These are phyloP conservation scores for Lichenothelia convexa DNA, from an alignment of 495 filamentous ascomycete species.

Conservation along the genomic window DNA sequence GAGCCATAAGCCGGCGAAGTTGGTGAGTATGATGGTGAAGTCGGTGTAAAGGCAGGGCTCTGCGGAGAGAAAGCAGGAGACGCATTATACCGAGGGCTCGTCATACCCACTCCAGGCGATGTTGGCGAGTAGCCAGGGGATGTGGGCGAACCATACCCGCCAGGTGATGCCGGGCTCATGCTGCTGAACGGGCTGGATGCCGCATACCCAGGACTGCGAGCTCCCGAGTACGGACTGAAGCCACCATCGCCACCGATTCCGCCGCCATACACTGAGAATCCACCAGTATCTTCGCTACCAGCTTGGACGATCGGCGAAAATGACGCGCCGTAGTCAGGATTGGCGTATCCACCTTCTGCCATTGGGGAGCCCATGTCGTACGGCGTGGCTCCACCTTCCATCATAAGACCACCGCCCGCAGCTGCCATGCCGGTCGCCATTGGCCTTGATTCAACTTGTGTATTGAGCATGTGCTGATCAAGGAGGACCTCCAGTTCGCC, in stretches of 20 bases:
- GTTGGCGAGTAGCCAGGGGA: constrained; percentile 75
- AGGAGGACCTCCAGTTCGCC: constrained; percentile 84
- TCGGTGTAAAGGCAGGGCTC: constrained; percentile 26
- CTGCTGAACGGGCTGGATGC: constrained; percentile 62
- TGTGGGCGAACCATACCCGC: constrained; percentile 45
- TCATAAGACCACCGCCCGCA: constrained; percentile 46
- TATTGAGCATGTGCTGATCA: constrained; percentile 88
- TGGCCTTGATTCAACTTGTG: constrained; percentile 68
- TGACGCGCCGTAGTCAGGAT: constrained; percentile 56
- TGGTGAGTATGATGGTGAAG: constrained; percentile 26
- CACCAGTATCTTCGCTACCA: constrained; percentile 49
- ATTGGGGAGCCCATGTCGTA: constrained; percentile 86
- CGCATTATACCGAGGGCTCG: constrained; percentile 22
- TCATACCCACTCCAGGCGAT: constrained; percentile 37
- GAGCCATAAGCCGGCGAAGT: constrained; percentile 45
- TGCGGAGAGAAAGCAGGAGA: constrained; percentile 20
- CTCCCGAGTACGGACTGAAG: constrained; percentile 44
- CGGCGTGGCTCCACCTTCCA: constrained; percentile 71
- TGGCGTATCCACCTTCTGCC: constrained; percentile 55
- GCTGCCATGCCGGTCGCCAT: constrained; percentile 52
- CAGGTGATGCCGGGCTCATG: constrained; percentile 55
- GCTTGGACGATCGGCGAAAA: constrained; percentile 82
- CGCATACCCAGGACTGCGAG: constrained; percentile 53
- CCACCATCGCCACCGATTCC: constrained; percentile 38
- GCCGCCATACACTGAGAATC: constrained; percentile 41